A percentile compares a stretch with the other conserved stretches of the same genome.
Conservation (phyloP, 768 basidiomycete species). For the Suillus spraguei region DNA sequence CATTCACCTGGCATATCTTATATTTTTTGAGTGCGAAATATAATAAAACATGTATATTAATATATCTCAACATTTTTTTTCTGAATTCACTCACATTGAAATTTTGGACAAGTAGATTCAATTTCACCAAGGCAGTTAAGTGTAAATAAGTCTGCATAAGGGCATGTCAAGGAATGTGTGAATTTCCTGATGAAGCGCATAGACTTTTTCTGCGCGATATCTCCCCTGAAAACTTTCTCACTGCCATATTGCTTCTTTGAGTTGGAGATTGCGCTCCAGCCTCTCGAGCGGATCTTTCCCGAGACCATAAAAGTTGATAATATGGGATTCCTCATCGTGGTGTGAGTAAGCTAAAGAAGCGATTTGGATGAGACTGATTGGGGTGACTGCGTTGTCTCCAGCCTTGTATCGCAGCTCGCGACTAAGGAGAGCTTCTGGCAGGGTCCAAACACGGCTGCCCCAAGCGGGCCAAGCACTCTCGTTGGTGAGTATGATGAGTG, state of each 20-base stretch:
- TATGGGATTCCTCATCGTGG: constrained; percentile 21
- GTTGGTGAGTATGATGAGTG: constrained; percentile 25
- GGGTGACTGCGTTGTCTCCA: constrained; percentile 15
- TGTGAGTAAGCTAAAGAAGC: constrained; percentile 24
- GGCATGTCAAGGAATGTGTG: no score
- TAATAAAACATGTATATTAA: no score
- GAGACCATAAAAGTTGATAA: constrained; percentile 24
- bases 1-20: no score
- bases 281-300: constrained; percentile 25
- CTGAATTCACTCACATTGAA: no score
- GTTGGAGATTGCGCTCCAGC: constrained; percentile 23
- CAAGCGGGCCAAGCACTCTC: constrained; percentile 19
- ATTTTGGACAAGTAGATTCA: no score
- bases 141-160: no score
- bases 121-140: no score
- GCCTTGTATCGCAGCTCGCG: constrained; percentile 22
- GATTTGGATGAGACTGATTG: constrained; percentile 26
- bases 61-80: no score
- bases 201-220: constrained; percentile 24
- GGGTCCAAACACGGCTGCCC: constrained; percentile 28
- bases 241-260: constrained; percentile 28
- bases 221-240: constrained; percentile 4
- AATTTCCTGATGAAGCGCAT: no score
- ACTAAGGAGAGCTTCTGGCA: constrained; percentile 26
- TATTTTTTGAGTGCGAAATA: no score